phyloP scores from a whole-genome alignment of 805 yeast species.

The Suhomyces sp. region DNA sequence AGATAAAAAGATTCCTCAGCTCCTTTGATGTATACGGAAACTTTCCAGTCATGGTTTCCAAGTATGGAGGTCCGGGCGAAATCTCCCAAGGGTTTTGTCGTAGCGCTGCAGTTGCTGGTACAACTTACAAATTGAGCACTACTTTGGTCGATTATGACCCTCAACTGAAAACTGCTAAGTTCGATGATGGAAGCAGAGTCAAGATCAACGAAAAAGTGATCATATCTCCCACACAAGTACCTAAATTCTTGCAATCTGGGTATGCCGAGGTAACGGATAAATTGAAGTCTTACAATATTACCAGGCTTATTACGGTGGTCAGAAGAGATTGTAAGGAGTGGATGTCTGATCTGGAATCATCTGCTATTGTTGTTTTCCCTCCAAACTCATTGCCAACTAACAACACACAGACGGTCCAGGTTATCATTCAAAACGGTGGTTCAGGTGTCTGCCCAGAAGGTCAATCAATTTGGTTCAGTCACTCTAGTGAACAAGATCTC shows the following conservation, averaged over 20 bases:
- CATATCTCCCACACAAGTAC: slow-evolving; percentile 66
- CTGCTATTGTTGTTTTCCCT: slow-evolving; percentile 91
- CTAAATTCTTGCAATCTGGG: slow-evolving; percentile 42
- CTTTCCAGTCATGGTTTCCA: slow-evolving; percentile 88
- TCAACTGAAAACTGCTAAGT: slow-evolving; percentile 60
- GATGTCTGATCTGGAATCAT: slow-evolving; percentile 82
- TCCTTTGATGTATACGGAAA: slow-evolving; percentile 92
- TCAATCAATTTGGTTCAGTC: slow-evolving; percentile 86
- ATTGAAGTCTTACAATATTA: slow-evolving; percentile 52
- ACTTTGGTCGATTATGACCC: slow-evolving; percentile 65
- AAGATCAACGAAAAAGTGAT: slow-evolving; percentile 78
- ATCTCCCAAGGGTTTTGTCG: slow-evolving; percentile 95
- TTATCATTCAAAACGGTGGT: slow-evolving; percentile 81
- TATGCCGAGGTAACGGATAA: slow-evolving; percentile 42
- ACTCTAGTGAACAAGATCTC: slow-evolving; percentile 67
- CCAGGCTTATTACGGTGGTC: slow-evolving; percentile 79
- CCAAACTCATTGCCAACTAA: slow-evolving; percentile 67
- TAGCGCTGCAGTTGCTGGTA: slow-evolving; percentile 97
- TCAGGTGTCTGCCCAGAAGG: slow-evolving; percentile 86
- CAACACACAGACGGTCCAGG: slow-evolving; percentile 79
- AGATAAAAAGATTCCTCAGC: slow-evolving; percentile 78
- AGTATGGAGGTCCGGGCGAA: slow-evolving; percentile 96
- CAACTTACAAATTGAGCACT: slow-evolving; percentile 84
- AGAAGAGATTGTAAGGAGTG: slow-evolving; percentile 87
- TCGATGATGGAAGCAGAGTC: slow-evolving; percentile 73